phyloP scores from a whole-genome alignment of 441 rosid genomes.

The Croton setiger region DNA sequence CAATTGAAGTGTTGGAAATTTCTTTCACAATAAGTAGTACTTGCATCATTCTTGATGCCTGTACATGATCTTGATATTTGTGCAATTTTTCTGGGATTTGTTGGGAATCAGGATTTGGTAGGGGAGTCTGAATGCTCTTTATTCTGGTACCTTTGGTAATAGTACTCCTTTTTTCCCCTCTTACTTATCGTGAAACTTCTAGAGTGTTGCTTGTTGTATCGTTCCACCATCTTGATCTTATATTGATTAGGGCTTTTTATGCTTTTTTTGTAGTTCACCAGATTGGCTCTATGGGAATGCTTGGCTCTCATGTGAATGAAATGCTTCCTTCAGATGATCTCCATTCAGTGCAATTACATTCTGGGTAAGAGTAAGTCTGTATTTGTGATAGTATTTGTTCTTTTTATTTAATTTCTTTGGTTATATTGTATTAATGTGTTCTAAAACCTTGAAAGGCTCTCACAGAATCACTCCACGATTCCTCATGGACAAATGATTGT shows the following conservation, averaged over 20 bases:
- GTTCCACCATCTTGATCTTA: not conserved
- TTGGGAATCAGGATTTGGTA: not conserved
- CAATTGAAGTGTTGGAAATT: not conserved
- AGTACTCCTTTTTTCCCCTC: not conserved
- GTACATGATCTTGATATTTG: not conserved
- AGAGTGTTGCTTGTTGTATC: not conserved
- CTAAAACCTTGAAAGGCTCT: not conserved
- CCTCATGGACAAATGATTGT: not conserved
- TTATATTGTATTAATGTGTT: not conserved
- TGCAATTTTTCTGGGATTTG: not conserved
- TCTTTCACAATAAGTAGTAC: not conserved
- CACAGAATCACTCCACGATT: not conserved
- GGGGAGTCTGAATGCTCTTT: not conserved
- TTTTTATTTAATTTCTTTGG: not conserved
- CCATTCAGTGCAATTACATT: conserved; percentile 28
- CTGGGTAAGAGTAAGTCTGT: conserved; percentile 29
- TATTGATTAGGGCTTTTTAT: conserved; percentile 2
- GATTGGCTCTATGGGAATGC: conserved; percentile 20
- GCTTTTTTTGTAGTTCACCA: conserved; percentile 23
- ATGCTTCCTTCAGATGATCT: conserved; percentile 25
- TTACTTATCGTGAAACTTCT: not conserved
- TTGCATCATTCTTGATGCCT: not conserved
- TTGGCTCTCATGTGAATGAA: conserved; percentile 30
- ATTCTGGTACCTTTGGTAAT: not conserved
- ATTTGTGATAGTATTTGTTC: not conserved